Conservation (phyloP, 306 rosid species). For the Lablab purpureus region DNA sequence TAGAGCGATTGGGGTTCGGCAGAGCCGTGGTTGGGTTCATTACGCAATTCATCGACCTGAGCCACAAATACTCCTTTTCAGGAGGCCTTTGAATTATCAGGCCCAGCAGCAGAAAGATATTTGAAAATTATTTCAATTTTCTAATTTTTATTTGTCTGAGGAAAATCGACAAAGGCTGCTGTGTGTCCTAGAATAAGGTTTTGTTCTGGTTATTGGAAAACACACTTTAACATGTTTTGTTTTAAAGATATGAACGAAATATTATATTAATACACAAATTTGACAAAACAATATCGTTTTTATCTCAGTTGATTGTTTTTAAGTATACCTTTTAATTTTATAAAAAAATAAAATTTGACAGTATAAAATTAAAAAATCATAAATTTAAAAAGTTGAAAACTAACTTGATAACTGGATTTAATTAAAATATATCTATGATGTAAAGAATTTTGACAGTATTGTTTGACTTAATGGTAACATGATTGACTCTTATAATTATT, state of each 20-base stretch:
- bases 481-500: too few relatives aligned
- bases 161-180: neutral
- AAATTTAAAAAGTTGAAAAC: too few relatives aligned
- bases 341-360: neutral
- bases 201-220: neutral
- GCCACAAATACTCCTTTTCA: conserved; percentile 95
- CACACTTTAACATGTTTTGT: neutral
- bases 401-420: neutral
- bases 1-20: conserved; percentile 70
- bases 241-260: too few relatives aligned
- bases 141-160: neutral
- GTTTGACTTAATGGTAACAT: too few relatives aligned
- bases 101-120: neutral
- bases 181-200: neutral
- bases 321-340: neutral
- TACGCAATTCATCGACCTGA: conserved; percentile 91
- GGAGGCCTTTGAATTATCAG: conserved; percentile 91
- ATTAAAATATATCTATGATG: neutral
- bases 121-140: neutral
- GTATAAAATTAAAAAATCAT: neutral
- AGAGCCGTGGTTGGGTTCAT: conserved; percentile 98
- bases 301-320: neutral
- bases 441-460: too few relatives aligned
- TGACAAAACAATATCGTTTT: neutral
- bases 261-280: neutral